phyloP scores from a whole-genome alignment of 257 asterid genomes.

The Lantana camara region DNA sequence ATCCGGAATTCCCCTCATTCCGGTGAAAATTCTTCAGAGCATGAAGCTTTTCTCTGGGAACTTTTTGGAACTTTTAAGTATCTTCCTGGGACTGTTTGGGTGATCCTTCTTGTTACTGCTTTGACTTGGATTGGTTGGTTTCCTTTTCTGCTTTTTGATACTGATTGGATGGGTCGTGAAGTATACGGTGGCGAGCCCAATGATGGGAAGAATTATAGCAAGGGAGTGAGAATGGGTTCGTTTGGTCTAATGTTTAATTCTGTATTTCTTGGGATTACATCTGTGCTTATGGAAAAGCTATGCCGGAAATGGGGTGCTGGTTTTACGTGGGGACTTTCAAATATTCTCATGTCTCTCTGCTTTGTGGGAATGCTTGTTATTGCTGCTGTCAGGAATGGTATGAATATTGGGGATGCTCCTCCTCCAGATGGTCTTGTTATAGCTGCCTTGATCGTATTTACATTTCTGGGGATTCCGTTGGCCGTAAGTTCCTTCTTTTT shows the following conservation, averaged over 20 bases:
- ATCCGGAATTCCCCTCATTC: constrained; percentile 25
- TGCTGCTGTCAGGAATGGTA: constrained; percentile 43
- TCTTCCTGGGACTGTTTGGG: constrained; percentile 66
- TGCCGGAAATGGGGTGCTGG: constrained; percentile 80
- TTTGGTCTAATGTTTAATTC: constrained; percentile 76
- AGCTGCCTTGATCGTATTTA: constrained; percentile 63
- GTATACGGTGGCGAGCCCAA: constrained; percentile 79
- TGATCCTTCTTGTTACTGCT: constrained; percentile 66
- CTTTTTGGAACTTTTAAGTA: constrained; percentile 65
- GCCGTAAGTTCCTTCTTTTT: constrained; percentile 58
- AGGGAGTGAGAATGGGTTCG: constrained; percentile 84
- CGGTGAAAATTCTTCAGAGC: constrained; percentile 49
- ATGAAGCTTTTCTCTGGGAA: constrained; percentile 79
- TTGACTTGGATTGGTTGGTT: constrained; percentile 86
- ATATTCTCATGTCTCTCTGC: constrained; percentile 63
- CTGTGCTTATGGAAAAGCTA: constrained; percentile 76
- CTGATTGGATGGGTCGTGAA: constrained; percentile 93
- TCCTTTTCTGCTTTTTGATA: constrained; percentile 72
- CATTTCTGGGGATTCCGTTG: constrained; percentile 83
- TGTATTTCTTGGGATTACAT: constrained; percentile 70
- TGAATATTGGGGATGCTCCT: constrained; percentile 42
- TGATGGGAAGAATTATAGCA: constrained; percentile 53
- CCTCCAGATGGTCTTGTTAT: constrained; percentile 73
- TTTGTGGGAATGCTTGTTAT: constrained; percentile 64
- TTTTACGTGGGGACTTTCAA: constrained; percentile 77